Evolutionary conservation across 345 rosid genomes (phyloP).

Genomic region (Angophora floribunda): DNA sequence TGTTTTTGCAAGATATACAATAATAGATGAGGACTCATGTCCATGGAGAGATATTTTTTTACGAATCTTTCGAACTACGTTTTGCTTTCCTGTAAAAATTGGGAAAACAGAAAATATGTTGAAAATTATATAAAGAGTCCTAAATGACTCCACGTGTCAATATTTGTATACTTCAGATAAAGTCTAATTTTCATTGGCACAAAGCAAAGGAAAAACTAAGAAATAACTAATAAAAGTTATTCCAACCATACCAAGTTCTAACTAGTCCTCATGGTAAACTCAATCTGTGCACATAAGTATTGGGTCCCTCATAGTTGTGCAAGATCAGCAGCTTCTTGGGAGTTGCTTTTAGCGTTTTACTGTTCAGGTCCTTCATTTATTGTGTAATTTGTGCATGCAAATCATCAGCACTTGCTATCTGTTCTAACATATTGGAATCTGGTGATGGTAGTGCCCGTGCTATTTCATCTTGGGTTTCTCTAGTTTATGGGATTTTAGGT

Average conservation of each 20-base stretch:
- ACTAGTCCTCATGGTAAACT: neutral
- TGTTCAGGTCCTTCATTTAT: neutral
- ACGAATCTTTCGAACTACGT: neutral
- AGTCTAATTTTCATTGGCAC: neutral
- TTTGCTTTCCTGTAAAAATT: neutral
- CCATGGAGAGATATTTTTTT: neutral
- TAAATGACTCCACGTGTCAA: neutral
- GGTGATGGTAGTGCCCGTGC: neutral
- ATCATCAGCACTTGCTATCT: neutral
- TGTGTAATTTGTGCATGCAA: neutral
- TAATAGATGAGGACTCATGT: neutral
- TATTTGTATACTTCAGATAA: neutral
- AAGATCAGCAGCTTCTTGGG: neutral
- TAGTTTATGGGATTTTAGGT: neutral
- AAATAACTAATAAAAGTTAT: neutral
- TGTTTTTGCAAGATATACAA: neutral
- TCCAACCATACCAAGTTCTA: neutral
- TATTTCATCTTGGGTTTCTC: neutral
- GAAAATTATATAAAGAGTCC: neutral
- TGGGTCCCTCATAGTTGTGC: neutral
- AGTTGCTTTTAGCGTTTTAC: neutral
- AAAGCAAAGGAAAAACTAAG: neutral
- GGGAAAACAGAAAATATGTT: neutral
- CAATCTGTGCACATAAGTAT: neutral
- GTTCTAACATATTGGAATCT: neutral